These are phyloP conservation scores for Spinellus fusiger DNA, from an alignment of 192 early-diverging fungal species.

Conservation along the genomic window DNA sequence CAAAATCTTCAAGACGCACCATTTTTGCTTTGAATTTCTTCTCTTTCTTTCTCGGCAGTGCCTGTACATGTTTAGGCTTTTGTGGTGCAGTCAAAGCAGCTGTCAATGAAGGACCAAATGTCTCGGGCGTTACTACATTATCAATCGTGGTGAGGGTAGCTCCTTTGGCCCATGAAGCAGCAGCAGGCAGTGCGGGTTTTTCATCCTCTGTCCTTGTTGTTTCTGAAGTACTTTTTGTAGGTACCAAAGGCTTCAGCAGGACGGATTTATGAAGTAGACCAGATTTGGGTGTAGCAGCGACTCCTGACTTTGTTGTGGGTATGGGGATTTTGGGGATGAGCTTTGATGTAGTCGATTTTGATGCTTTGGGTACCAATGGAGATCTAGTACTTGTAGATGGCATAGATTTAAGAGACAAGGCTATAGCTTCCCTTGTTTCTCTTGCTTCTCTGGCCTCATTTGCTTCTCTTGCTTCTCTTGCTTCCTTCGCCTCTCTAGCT, in stretches of 20 bases:
- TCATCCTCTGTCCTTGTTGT: conserved; percentile 11
- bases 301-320: no score
- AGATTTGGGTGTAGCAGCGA: not conserved
- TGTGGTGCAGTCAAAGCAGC: conserved; percentile 31
- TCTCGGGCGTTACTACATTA: conserved; percentile 25
- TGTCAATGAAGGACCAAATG: conserved; percentile 34
- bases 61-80: conserved; percentile 30
- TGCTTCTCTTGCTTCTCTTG: no score
- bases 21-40: conserved; percentile 25
- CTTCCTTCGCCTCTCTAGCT: no score
- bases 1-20: conserved; percentile 26
- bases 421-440: no score
- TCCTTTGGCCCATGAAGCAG: conserved; percentile 57
- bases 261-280: not conserved
- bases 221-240: not conserved
- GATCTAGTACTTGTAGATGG: no score
- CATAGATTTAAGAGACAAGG: no score
- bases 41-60: conserved; percentile 21
- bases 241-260: not conserved
- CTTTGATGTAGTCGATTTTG: not conserved
- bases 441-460: no score
- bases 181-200: conserved; percentile 44
- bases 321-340: not conserved
- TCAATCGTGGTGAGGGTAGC: not conserved
- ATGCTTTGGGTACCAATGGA: not conserved